Conservation (phyloP, 768 basidiomycete genomes). For the Mrakia gelida region DNA sequence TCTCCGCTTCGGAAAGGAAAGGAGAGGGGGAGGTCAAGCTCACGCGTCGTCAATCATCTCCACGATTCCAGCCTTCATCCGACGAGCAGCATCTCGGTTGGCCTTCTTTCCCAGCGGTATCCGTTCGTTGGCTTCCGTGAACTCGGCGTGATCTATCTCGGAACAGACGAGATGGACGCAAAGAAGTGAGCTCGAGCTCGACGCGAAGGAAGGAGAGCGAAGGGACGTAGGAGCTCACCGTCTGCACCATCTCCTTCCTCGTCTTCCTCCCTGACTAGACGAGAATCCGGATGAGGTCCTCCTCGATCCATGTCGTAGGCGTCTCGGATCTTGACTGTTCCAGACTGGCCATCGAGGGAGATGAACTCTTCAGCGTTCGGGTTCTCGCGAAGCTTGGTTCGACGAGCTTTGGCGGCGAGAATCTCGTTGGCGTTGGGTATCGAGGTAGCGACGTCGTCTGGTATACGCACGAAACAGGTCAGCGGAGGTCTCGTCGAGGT, state of each 20-base stretch:
- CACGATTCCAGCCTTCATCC: constrained; percentile 64
- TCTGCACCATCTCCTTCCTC: constrained; percentile 84
- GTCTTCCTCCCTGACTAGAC: constrained; percentile 78
- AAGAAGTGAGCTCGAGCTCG: background rate
- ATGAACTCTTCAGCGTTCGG: constrained; percentile 62
- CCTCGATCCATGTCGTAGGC: constrained; percentile 50
- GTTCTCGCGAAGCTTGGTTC: constrained; percentile 51
- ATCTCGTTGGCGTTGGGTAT: constrained; percentile 55
- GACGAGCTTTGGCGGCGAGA: constrained; percentile 68
- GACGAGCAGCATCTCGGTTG: constrained; percentile 62
- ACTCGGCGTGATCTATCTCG: constrained; percentile 70
- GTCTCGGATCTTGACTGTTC: constrained; percentile 50
- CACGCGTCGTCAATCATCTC: constrained; percentile 80
- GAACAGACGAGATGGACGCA: background rate
- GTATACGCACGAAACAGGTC: no score
- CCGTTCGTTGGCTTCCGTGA: constrained; percentile 78
- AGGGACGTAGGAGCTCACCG: constrained; percentile 52
- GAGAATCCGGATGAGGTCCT: constrained; percentile 80
- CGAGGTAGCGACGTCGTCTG: constrained; percentile 45
- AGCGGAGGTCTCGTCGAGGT: no score
- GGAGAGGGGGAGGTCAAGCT: constrained; percentile 39
- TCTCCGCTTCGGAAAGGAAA: background rate
- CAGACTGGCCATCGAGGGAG: constrained; percentile 51
- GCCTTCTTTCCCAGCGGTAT: constrained; percentile 81
- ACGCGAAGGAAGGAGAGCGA: constrained; percentile 26